Conservation (phyloP, 1,139 yeast genomes). For the Debaryomycetaceae sp. region DNA sequence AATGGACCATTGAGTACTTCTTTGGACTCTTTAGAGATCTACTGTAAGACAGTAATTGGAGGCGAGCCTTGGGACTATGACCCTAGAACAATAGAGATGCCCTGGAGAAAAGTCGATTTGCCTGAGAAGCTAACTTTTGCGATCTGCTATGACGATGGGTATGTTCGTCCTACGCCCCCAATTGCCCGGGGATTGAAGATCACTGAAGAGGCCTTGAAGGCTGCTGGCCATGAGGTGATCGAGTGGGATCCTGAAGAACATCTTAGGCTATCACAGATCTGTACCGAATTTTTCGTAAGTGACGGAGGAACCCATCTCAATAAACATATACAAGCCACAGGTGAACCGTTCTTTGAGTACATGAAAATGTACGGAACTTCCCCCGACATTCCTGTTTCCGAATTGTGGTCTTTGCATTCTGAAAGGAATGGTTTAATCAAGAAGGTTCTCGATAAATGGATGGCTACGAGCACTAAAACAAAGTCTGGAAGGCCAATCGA, state of each 20-base stretch:
- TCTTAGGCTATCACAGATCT: conserved; percentile 30
- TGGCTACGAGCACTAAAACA: conserved; percentile 26
- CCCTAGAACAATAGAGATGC: conserved; percentile 27
- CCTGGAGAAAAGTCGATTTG: conserved; percentile 25
- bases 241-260: conserved; percentile 45
- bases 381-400: conserved; percentile 21
- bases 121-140: conserved; percentile 30
- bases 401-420: conserved; percentile 41
- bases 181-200: conserved; percentile 25
- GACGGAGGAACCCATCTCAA: conserved; percentile 43
- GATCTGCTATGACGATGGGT: conserved; percentile 27
- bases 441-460: conserved; percentile 37
- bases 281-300: conserved; percentile 39
- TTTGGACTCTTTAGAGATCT: conserved; percentile 26
- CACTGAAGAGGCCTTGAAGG: conserved; percentile 21
- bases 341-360: conserved; percentile 40
- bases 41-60: conserved; percentile 24
- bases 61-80: conserved; percentile 31
- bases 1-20: conserved; percentile 32
- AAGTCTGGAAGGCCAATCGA: conserved; percentile 44
- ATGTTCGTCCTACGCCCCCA: conserved; percentile 39
- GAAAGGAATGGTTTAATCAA: conserved; percentile 31
- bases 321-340: conserved; percentile 30
- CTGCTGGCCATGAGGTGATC: conserved; percentile 58
- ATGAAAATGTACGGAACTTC: conserved; percentile 21